Conservation (phyloP, 2,329 filamentous ascomycete species). For the Fusarium keratoplasticum region DNA sequence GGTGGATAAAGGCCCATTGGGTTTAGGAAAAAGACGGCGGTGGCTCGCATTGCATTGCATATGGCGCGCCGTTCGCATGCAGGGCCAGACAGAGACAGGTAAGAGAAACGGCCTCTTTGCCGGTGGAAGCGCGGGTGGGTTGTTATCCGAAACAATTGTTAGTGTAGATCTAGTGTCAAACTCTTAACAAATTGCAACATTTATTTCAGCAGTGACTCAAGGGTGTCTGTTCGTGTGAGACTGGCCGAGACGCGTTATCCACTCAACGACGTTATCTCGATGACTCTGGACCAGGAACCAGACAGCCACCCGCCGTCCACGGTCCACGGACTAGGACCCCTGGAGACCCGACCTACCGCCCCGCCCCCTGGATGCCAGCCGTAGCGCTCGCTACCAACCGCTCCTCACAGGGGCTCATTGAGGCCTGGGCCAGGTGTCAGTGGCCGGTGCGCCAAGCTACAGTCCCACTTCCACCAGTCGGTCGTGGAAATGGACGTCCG, state of each 20-base stretch:
- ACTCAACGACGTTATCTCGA: conserved; percentile 1
- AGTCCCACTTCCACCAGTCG: conserved; percentile 15
- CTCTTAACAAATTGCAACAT: background rate
- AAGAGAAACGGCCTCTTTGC: background rate
- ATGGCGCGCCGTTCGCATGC: conserved; percentile 33
- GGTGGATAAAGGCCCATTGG: background rate
- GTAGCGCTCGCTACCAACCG: conserved; percentile 35
- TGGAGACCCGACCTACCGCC: conserved; percentile 6
- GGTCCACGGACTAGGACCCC: conserved; percentile 25
- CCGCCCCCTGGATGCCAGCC: conserved; percentile 22
- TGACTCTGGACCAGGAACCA: conserved; percentile 22
- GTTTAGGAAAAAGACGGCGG: conserved; percentile 10
- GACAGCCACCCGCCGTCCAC: conserved; percentile 28
- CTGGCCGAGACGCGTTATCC: conserved; percentile 7
- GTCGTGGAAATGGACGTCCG: conserved; percentile 30
- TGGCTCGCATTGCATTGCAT: conserved; percentile 45
- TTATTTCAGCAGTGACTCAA: background rate
- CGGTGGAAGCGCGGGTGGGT: background rate
- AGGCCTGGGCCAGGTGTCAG: conserved; percentile 17
- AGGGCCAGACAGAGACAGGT: conserved; percentile 1
- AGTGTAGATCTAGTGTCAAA: background rate
- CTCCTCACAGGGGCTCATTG: conserved; percentile 22
- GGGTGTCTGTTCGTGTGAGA: background rate
- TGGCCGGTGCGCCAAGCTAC: conserved; percentile 21
- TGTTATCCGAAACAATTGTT: background rate